Conservation (phyloP, 129 eudicot species). For the Tagetes patula region DNA sequence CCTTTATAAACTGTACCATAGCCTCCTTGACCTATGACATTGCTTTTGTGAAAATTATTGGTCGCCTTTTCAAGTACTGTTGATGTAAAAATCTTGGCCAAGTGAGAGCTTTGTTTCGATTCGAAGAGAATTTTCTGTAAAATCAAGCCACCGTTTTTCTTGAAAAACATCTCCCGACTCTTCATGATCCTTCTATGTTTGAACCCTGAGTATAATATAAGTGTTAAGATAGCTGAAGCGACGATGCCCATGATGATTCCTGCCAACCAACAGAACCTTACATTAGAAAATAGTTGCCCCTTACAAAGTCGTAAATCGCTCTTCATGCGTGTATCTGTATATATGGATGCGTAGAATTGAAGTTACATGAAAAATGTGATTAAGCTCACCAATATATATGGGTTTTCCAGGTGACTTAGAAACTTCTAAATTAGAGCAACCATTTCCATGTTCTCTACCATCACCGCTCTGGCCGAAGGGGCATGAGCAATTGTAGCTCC, state of each 20-base stretch:
- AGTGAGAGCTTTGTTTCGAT: conserved; percentile 18
- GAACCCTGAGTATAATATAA: conserved; percentile 14
- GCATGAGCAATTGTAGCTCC: conserved; percentile 22
- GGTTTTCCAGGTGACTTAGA: not conserved
- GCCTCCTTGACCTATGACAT: conserved; percentile 27
- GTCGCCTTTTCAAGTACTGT: conserved; percentile 26
- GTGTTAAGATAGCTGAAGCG: conserved; percentile 14
- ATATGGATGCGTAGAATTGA: too few relatives aligned
- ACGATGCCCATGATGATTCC: conserved; percentile 12
- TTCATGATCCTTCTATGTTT: conserved; percentile 28
- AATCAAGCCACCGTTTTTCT: conserved; percentile 36
- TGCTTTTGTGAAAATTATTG: conserved; percentile 25
- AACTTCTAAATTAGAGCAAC: conserved; percentile 18
- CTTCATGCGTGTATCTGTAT: too few relatives aligned
- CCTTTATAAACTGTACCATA: conserved; percentile 31
- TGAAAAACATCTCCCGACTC: conserved; percentile 24
- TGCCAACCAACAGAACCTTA: not conserved
- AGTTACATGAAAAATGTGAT: too few relatives aligned
- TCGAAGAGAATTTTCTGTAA: conserved; percentile 29
- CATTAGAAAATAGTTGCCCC: not conserved
- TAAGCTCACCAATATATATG: not conserved
- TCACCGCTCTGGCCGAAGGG: conserved; percentile 18
- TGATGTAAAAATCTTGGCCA: conserved; percentile 28
- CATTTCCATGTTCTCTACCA: conserved; percentile 15
- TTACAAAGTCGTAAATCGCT: too few relatives aligned